Evolutionary conservation across 371 early-diverging fungal species (phyloP).

Genomic region (Mortierella sp.): DNA sequence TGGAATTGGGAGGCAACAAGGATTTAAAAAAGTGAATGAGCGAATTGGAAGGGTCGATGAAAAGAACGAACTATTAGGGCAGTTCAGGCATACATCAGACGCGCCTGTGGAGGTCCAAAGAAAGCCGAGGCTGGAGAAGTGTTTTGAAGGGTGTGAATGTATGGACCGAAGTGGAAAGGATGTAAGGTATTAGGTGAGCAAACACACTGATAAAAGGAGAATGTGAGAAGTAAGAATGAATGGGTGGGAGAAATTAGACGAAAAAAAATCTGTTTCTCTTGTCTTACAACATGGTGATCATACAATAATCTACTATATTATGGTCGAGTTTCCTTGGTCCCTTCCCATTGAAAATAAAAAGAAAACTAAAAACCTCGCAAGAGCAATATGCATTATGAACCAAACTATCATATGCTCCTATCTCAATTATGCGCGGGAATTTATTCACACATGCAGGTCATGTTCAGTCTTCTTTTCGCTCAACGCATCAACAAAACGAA

Average conservation of each 20-base stretch:
- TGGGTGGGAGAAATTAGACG: neutral
- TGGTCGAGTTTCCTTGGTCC: neutral
- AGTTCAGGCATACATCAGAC: no score
- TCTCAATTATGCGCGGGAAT: neutral
- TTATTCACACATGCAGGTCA: neutral
- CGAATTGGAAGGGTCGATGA: neutral
- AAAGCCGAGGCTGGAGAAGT: no score
- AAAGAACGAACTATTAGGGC: neutral
- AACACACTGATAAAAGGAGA: no score
- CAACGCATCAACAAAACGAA: no score
- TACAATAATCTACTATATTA: no score
- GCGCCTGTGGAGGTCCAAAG: neutral
- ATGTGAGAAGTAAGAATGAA: neutral
- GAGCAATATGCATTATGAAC: neutral
- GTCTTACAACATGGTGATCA: neutral
- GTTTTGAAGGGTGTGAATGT: no score
- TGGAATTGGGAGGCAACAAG: neutral
- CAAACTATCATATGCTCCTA: neutral
- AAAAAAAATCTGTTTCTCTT: neutral
- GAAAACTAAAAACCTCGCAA: neutral
- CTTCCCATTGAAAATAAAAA: neutral
- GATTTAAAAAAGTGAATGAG: conserved; percentile 4
- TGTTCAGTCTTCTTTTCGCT: neutral
- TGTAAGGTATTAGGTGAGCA: no score
- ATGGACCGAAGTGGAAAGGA: no score